Percentiles rank a stretch among this genome's conserved stretches.
These are phyloP conservation scores for Epichloe scottii DNA, from an alignment of 2,329 filamentous ascomycete genomes.

Conservation along the genomic window DNA sequence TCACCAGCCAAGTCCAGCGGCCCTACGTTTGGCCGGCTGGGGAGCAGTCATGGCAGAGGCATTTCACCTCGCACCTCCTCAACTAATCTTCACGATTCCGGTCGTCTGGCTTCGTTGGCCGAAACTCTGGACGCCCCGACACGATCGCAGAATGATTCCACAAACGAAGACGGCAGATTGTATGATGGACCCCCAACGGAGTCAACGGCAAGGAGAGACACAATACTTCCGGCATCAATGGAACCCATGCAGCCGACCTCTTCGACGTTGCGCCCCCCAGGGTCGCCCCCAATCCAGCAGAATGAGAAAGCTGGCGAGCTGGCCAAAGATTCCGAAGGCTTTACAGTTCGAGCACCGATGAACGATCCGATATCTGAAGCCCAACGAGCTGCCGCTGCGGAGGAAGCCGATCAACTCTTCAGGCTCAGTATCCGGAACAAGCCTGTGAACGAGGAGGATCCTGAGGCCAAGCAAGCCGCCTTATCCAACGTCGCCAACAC, in stretches of 20 bases:
- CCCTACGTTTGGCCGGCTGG: slow-evolving; percentile 47
- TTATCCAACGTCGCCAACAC: slow-evolving; percentile 65
- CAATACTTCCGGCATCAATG: slow-evolving; percentile 32
- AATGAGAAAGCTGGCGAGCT: slow-evolving; percentile 24
- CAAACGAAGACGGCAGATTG: slow-evolving; percentile 13
- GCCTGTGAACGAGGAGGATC: slow-evolving; percentile 66
- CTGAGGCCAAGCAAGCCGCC: slow-evolving; percentile 59
- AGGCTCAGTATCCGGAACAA: slow-evolving; percentile 71
- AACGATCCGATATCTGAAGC: slow-evolving; percentile 60
- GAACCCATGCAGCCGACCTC: slow-evolving; percentile 31
- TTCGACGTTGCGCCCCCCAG: slow-evolving; percentile 37
- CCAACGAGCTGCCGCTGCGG: slow-evolving; percentile 46
- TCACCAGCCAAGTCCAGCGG: slow-evolving; percentile 39
- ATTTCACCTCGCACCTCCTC: slow-evolving; percentile 48
- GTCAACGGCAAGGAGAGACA: slow-evolving; percentile 19
- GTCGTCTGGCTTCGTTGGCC: slow-evolving; percentile 42
- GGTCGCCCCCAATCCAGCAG: slow-evolving; percentile 35
- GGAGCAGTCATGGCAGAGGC: slow-evolving; percentile 47
- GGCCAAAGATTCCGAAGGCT: slow-evolving; percentile 60
- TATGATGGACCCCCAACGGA: slow-evolving; percentile 35
- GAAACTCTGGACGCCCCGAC: slow-evolving; percentile 38
- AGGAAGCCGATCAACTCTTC: slow-evolving; percentile 54
- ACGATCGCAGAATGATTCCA: slow-evolving; percentile 15
- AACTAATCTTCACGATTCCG: slow-evolving; percentile 43
- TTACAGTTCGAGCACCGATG: slow-evolving; percentile 53